Evolutionary conservation across 2,329 filamentous ascomycete species (phyloP).

Genomic region (Spiromastix sp.): DNA sequence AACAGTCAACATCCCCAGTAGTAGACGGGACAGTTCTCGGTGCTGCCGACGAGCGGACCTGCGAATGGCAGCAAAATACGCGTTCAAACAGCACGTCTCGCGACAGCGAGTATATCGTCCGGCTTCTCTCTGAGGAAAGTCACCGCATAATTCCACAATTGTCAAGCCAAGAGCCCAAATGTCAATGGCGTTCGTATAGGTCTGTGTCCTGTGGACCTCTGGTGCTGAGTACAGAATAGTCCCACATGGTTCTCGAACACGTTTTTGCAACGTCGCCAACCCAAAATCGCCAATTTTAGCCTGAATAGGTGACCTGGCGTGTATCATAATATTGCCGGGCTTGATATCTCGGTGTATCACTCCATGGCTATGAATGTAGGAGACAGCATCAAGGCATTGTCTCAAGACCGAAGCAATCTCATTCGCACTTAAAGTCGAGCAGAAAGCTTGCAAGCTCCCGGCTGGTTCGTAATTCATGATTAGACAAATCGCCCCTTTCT

Average conservation of each 20-base stretch:
- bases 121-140: not conserved
- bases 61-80: too few species aligned
- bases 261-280: not conserved
- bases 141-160: not conserved
- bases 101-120: too few species aligned
- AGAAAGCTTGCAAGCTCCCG: too few species aligned
- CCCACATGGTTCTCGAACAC: not conserved
- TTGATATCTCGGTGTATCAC: not conserved
- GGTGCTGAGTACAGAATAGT: not conserved
- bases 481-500: too few species aligned
- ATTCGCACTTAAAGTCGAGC: too few species aligned
- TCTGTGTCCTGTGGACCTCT: not conserved
- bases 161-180: not conserved
- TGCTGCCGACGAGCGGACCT: too few species aligned
- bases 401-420: not conserved
- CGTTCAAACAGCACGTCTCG: too few species aligned
- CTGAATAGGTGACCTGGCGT: not conserved
- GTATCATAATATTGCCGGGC: not conserved
- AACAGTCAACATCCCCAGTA: too few species aligned
- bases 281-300: not conserved
- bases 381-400: not conserved
- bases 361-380: not conserved
- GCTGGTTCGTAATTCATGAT: too few species aligned
- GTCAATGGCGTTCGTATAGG: not conserved
- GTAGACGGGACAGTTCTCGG: too few species aligned